Percentiles rank a stretch among this genome's conserved stretches.
Conservation (phyloP, 495 filamentous ascomycete genomes). For the Penicillium arizonense region DNA sequence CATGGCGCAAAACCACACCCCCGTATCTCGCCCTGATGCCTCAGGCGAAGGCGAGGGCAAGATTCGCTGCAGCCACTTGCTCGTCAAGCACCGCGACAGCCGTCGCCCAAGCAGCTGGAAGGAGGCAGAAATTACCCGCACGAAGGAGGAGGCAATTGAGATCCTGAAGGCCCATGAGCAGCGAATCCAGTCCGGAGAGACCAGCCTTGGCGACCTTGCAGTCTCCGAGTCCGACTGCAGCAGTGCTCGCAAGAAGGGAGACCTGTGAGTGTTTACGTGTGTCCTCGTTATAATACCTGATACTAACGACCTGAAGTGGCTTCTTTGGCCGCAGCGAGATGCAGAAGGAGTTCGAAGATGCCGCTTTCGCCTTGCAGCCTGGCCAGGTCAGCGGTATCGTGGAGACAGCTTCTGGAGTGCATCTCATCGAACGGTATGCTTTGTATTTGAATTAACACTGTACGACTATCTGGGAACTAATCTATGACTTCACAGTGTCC, state of each 20-base stretch:
- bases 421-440: slow-evolving; percentile 89
- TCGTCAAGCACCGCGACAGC: slow-evolving; percentile 89
- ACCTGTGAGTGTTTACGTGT: slow-evolving; percentile 59
- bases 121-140: slow-evolving; percentile 80
- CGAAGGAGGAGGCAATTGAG: slow-evolving; percentile 78
- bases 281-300: too few relatives aligned
- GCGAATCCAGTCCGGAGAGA: slow-evolving; percentile 66
- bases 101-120: slow-evolving; percentile 89
- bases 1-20: slow-evolving; percentile 81
- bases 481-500: slow-evolving; percentile 23
- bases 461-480: not conserved
- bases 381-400: slow-evolving; percentile 84
- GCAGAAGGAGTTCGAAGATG: slow-evolving; percentile 98
- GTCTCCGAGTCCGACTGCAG: slow-evolving; percentile 90
- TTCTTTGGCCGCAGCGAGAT: slow-evolving; percentile 93
- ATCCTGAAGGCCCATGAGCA: slow-evolving; percentile 73
- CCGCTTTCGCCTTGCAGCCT: slow-evolving; percentile 79
- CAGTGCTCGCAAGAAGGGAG: slow-evolving; percentile 89
- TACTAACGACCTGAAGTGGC: slow-evolving; percentile 53
- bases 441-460: not conserved
- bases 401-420: slow-evolving; percentile 89
- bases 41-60: slow-evolving; percentile 65
- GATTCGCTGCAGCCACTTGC: slow-evolving; percentile 85
- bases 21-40: slow-evolving; percentile 47
- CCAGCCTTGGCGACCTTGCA: slow-evolving; percentile 75